Evolutionary conservation across 1,284 basidiomycete species (phyloP).

Genomic region (Apiotrichum laibachii): DNA sequence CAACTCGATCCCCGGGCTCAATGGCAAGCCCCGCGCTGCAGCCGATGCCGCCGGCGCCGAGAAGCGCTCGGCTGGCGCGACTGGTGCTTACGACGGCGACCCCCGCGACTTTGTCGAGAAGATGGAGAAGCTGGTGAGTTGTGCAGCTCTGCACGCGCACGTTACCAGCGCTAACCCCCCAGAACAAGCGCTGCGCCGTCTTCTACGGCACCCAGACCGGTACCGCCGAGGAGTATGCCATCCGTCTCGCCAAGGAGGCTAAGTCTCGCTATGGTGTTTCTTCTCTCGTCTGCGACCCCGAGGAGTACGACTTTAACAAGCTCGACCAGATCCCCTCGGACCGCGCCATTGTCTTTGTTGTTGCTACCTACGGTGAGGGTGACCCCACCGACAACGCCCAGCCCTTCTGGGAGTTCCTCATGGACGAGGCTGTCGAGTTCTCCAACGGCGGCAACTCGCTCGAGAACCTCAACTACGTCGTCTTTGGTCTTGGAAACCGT

Average conservation of each 20-base stretch:
- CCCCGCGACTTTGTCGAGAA: constrained; percentile 35
- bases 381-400: constrained; percentile 98
- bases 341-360: constrained; percentile 76
- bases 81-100: constrained; percentile 2
- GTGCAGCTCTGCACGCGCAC: no score
- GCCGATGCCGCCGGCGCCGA: constrained; percentile 8
- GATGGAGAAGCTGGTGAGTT: constrained; percentile 44
- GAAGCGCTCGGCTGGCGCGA: constrained; percentile 4
- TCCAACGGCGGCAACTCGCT: constrained; percentile 64
- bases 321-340: constrained; percentile 85
- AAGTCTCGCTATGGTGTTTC: constrained; percentile 88
- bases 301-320: constrained; percentile 96
- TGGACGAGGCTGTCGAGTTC: constrained; percentile 82
- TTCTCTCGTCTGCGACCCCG: constrained; percentile 89
- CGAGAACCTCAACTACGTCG: constrained; percentile 85
- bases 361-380: constrained; percentile 98
- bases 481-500: constrained; percentile 91
- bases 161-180: neutral
- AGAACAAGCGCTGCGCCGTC: constrained; percentile 93
- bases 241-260: constrained; percentile 87
- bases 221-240: constrained; percentile 91
- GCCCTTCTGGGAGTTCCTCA: constrained; percentile 83
- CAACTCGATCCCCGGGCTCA: constrained; percentile 47
- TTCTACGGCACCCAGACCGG: constrained; percentile 98
- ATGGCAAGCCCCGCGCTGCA: constrained; percentile 23